phyloP scores from a whole-genome alignment of 1,139 yeast genomes.

The Saccharomyces hybrid region DNA sequence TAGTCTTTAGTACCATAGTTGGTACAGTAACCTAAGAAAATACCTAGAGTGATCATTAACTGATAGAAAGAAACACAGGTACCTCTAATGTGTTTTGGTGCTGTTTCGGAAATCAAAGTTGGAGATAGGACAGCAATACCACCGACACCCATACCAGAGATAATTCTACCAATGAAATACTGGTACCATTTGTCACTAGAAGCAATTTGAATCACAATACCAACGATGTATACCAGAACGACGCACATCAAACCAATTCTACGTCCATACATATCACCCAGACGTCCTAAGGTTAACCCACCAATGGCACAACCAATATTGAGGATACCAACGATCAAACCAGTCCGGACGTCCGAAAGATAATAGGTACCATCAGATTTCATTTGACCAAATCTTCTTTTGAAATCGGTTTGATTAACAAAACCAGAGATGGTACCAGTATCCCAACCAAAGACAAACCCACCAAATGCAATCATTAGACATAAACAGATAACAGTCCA shows the following conservation, averaged over 20 bases:
- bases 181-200: conserved; percentile 41
- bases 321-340: conserved; percentile 55
- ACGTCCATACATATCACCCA: conserved; percentile 53
- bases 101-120: conserved; percentile 52
- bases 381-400: conserved; percentile 44
- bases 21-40: conserved; percentile 51
- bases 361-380: conserved; percentile 33
- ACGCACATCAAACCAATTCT: conserved; percentile 47
- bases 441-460: conserved; percentile 65
- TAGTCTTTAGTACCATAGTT: conserved; percentile 45
- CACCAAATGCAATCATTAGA: conserved; percentile 53
- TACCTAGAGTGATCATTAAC: conserved; percentile 51
- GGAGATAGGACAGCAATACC: conserved; percentile 52
- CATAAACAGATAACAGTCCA: conserved; percentile 36
- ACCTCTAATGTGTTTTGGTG: conserved; percentile 61
- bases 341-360: conserved; percentile 45
- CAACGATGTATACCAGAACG: conserved; percentile 49
- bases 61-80: conserved; percentile 53
- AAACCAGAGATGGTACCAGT: conserved; percentile 74
- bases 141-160: conserved; percentile 57
- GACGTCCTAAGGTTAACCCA: conserved; percentile 44
- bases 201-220: conserved; percentile 52
- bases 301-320: conserved; percentile 64
- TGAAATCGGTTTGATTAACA: conserved; percentile 58
- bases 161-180: conserved; percentile 48